phyloP scores from a whole-genome alignment of 1,284 basidiomycete genomes.

The Ustilago hordei region DNA sequence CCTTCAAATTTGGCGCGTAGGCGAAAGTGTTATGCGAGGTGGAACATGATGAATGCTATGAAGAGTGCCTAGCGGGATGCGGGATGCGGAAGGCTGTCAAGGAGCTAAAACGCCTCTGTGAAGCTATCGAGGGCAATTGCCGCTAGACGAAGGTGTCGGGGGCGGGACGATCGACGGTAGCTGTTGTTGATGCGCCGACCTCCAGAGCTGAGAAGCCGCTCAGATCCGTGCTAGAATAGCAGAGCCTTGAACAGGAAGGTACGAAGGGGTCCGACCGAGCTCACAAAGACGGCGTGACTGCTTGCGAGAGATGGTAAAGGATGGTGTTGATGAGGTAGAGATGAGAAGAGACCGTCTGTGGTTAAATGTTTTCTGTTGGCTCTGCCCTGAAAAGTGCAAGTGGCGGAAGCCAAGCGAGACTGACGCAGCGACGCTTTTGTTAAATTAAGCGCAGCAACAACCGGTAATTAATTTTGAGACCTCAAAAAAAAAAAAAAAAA shows the following conservation, averaged over 20 bases:
- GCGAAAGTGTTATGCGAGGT: not conserved
- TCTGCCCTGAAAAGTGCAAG: not conserved
- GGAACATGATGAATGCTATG: slow-evolving; percentile 10
- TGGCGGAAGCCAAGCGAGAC: not conserved
- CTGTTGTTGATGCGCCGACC: not conserved
- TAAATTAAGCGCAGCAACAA: not conserved
- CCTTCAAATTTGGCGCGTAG: not conserved
- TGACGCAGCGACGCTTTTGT: not conserved
- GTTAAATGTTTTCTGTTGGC: slow-evolving; percentile 1
- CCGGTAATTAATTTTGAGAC: not conserved
- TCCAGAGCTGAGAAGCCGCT: not conserved
- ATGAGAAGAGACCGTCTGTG: not conserved
- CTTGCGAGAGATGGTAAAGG: not conserved
- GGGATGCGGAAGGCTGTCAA: not conserved
- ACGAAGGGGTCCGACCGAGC: too few relatives aligned
- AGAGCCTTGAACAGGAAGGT: too few relatives aligned
- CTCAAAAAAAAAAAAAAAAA: slow-evolving; percentile 2
- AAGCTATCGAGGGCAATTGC: not conserved
- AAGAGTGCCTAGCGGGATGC: not conserved
- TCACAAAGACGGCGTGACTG: not conserved
- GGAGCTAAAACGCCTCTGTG: not conserved
- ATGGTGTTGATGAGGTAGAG: not conserved
- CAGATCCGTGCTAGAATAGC: too few relatives aligned
- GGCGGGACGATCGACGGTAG: not conserved
- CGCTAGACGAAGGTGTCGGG: not conserved